These are phyloP conservation scores for Didymella exigua DNA, from an alignment of 2,329 filamentous ascomycete species.

Conservation along the genomic window DNA sequence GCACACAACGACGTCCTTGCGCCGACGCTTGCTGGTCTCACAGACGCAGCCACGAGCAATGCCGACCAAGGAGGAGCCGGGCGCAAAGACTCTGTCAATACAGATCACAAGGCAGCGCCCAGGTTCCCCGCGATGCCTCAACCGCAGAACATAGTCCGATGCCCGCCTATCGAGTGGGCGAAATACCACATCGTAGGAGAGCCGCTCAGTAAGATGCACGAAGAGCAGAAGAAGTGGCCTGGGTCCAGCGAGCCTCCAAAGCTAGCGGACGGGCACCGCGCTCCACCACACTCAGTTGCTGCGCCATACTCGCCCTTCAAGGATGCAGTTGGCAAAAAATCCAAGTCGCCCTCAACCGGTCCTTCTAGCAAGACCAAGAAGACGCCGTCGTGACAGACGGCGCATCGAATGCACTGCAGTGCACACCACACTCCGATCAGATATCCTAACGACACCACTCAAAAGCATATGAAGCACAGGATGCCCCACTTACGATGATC, in stretches of 20 bases:
- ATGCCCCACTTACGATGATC: slow-evolving; percentile 31
- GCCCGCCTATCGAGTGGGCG: slow-evolving; percentile 90
- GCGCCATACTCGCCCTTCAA: slow-evolving; percentile 65
- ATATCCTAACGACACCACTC: slow-evolving; percentile 17
- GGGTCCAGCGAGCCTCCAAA: slow-evolving; percentile 48
- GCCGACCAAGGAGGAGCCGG: slow-evolving; percentile 27
- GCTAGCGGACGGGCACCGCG: slow-evolving; percentile 44
- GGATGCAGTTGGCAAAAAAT: slow-evolving; percentile 52
- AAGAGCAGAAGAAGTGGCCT: slow-evolving; percentile 68
- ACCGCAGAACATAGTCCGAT: slow-evolving; percentile 81
- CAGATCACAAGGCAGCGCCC: slow-evolving; percentile 19
- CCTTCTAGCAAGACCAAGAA: slow-evolving; percentile 41
- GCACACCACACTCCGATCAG: slow-evolving; percentile 5
- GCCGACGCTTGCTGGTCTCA: slow-evolving; percentile 46
- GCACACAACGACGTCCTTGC: slow-evolving; percentile 41
- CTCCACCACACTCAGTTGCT: slow-evolving; percentile 59
- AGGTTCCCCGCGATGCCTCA: slow-evolving; percentile 71
- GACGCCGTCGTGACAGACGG: slow-evolving; percentile 26
- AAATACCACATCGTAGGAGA: slow-evolving; percentile 92
- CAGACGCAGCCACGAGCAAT: slow-evolving; percentile 37
- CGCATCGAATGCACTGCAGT: slow-evolving; percentile 12
- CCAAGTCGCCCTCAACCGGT: slow-evolving; percentile 30
- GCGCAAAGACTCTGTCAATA: slow-evolving; percentile 38
- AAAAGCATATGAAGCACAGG: slow-evolving; percentile 30
- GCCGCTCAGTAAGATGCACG: slow-evolving; percentile 81